A percentile compares a stretch with the other conserved stretches of the same genome.
Evolutionary conservation across 164 flowering plant genomes (phyloP).

Genomic region (Pachysandra terminalis): DNA sequence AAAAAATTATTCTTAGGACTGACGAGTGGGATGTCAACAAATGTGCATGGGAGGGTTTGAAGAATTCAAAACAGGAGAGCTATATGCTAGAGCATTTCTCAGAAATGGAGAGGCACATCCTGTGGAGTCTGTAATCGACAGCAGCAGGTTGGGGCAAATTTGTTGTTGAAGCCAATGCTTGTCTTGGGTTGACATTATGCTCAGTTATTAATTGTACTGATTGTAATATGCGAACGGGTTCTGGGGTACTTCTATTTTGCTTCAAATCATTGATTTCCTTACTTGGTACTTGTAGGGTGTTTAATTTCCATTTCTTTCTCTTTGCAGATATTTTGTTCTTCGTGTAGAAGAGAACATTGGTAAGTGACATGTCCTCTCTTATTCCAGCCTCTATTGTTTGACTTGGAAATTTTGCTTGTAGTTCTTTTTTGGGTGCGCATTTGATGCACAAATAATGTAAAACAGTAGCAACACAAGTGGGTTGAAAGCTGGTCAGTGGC

Average conservation of each 20-base stretch:
- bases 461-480: too few relatives aligned
- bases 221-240: too few relatives aligned
- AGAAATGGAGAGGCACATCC: conserved; percentile 96
- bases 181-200: not conserved
- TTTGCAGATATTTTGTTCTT: conserved; percentile 95
- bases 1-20: conserved; percentile 64
- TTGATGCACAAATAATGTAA: too few relatives aligned
- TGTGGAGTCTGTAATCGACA: conserved; percentile 94
- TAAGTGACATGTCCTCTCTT: conserved; percentile 28
- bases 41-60: conserved; percentile 93
- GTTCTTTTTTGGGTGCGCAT: too few relatives aligned
- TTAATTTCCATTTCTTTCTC: conserved; percentile 23
- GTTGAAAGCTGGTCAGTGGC: too few relatives aligned
- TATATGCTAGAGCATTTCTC: conserved; percentile 94
- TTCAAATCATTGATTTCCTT: not conserved
- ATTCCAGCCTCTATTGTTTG: not conserved
- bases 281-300: not conserved
- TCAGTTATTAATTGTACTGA: not conserved
- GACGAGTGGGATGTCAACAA: conserved; percentile 99
- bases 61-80: conserved; percentile 59
- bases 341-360: conserved; percentile 93
- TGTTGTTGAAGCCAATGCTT: conserved; percentile 1
- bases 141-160: conserved; percentile 74
- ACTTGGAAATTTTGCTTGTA: too few relatives aligned
- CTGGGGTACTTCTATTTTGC: not conserved